Base-by-base conservation (phyloP, 2,329 filamentous ascomycete species). In the Aureobasidium sp. region DNA sequence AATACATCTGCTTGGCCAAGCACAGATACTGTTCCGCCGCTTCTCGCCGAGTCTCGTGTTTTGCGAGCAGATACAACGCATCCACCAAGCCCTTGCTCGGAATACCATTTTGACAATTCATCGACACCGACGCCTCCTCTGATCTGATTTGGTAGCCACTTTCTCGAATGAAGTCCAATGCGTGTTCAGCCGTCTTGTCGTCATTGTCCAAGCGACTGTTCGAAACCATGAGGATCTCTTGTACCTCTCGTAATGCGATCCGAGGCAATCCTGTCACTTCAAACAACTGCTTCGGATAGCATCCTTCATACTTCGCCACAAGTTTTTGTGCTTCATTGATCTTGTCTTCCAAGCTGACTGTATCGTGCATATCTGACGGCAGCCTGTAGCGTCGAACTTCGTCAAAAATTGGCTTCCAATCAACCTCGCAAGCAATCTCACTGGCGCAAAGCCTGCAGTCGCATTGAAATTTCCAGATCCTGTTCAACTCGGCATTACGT, bases 1-100 rank as follows among this genome's bases (percentile, higher is more conserved):
- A 38, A 43, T 56, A 56, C 31, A 43, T 56, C 38, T 43, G n/a
- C n/a, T 56, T 56, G 13, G 53, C 53, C 53, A 56, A 42, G 5
- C 5, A 42, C 36, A 42, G 20, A n/a, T 42, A 56, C 36, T 56
- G 36, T 16, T 56, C 23, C 9, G 38, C 53, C 27, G 31, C 7
- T 36, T 20, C 36, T 23, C 13, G 23, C 1, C n/a, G 4, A 29
- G 18, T 10, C 38, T 56, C 53, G 8, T 43, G 36, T 8, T 56
- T 42, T 16, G 36, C n/a, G 15, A 56, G 53, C 23, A 56, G 53
- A 56, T 43, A 56, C 25, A 56, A 25, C 25, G 53, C 53, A n/a
- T 56, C 53, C 36, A 56, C 53, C 36, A 43, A 4, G 11, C 16
- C 53, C 23, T 42, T 56, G 15, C 33, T 56, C 7, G 53, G 36